Base-by-base conservation (phyloP, 2,329 filamentous ascomycete genomes). In the Cordyceps militaris region DNA sequence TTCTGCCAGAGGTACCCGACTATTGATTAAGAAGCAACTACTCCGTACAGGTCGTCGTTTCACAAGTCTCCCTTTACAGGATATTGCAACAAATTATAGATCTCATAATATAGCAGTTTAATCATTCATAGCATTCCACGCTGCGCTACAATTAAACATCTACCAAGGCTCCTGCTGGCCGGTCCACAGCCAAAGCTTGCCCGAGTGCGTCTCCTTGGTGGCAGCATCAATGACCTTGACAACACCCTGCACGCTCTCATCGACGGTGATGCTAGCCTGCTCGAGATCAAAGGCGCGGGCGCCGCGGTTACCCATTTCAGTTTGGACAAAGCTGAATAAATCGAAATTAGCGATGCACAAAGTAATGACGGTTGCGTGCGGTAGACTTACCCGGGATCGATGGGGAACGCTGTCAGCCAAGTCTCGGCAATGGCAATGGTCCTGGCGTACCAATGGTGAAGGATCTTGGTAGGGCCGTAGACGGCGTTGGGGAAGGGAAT, bases 381-480 rank as follows among this genome's bases (percentile, higher is more conserved):
- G 8, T 8, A 2, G 13, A 61, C 62, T 47, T 59, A 67, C 48
- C 64, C 67, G 0, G 66, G 67, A 28, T 67, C 61, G 3, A 68
- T 34, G 10, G 66, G 63, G n/a, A 74, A 61, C 1, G 65, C 58
- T 7, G 66, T 67, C 9, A 76, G 60, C 63, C 66, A 66, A 3
- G 64, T 59, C 19, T 72, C 67, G 51, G 72, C 71, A 11, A 58
- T 57, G 50, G 67, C 57, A 21, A 72, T 68, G 9, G 65, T 60
- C 16, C 62, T 61, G 16, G 65, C 66, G 40, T 67, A 61, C 68
- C 68, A 73, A 53, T 66, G 63, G 11, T 65, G 54, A 7, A 60
- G 67, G 0, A 69, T 65, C 62, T 81, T 81, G 46, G 70, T 69
- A 0, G 73, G 62, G 0, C 73, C 78, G 60, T 82, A 80, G 0